These are phyloP conservation scores for Pseudocercospora macadamiae DNA, from an alignment of 2,329 filamentous ascomycete species.

Conservation along the genomic window DNA sequence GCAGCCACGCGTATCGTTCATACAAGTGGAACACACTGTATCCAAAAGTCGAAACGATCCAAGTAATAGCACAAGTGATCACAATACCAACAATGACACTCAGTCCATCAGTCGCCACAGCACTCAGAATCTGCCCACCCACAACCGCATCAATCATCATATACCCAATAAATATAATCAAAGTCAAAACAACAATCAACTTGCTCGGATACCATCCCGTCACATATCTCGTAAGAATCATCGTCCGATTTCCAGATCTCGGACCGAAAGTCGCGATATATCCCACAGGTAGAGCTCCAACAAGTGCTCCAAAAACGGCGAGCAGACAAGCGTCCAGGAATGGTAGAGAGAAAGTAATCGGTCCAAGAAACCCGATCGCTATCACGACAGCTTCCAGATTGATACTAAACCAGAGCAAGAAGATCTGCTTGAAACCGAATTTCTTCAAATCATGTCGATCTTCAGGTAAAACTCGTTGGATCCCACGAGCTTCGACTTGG, in stretches of 20 bases:
- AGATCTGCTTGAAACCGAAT: constrained; percentile 60
- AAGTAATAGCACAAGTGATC: constrained; percentile 64
- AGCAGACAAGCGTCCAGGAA: constrained; percentile 61
- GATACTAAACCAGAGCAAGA: constrained; percentile 63
- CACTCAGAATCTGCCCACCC: constrained; percentile 69
- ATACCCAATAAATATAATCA: constrained; percentile 64
- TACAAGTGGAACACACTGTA: constrained; percentile 70
- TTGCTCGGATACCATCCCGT: constrained; percentile 69
- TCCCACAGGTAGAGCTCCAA: constrained; percentile 59
- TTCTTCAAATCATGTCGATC: constrained; percentile 57
- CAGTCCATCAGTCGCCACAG: constrained; percentile 61
- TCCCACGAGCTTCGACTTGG: constrained; percentile 63
- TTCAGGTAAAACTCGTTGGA: constrained; percentile 59
- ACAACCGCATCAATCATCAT: constrained; percentile 67
- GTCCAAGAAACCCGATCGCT: constrained; percentile 65
- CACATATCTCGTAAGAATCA: constrained; percentile 63
- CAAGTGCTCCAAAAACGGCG: constrained; percentile 59
- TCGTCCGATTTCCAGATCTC: constrained; percentile 62
- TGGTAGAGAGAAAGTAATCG: constrained; percentile 60
- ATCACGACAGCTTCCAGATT: constrained; percentile 67
- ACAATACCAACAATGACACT: constrained; percentile 69
- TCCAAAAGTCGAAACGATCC: constrained; percentile 68
- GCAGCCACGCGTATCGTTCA: constrained; percentile 68
- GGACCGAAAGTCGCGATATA: constrained; percentile 67
- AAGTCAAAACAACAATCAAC: constrained; percentile 63